phyloP scores from a whole-genome alignment of 2,329 filamentous ascomycete species.

The Colletotrichum cereale region DNA sequence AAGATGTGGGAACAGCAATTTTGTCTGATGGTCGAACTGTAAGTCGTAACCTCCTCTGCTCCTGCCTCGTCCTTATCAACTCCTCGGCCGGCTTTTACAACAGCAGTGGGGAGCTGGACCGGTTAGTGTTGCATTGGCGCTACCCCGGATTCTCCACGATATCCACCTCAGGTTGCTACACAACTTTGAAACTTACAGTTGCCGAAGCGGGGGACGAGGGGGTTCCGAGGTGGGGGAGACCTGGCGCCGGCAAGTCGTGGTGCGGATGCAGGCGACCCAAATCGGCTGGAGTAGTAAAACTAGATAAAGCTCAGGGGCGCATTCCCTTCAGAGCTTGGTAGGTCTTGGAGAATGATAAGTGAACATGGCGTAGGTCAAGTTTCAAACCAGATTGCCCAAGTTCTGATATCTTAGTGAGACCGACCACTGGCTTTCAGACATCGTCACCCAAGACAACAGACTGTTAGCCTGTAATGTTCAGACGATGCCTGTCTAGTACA shows the following conservation, averaged over 20 bases:
- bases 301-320: neutral
- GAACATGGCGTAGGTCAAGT: too few species aligned
- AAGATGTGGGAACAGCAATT: neutral
- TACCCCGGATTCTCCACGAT: constrained; percentile 31
- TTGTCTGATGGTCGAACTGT: neutral
- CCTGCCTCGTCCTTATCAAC: constrained; percentile 13
- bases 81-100: neutral
- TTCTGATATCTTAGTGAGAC: neutral
- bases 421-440: neutral
- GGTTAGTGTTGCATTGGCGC: neutral
- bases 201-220: constrained; percentile 38
- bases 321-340: neutral
- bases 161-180: constrained; percentile 20
- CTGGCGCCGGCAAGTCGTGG: constrained; percentile 1
- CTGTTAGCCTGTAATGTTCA: neutral
- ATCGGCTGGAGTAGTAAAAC: neutral
- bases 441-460: neutral
- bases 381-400: neutral
- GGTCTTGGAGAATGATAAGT: neutral
- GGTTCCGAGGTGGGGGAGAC: constrained; percentile 26
- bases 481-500: neutral
- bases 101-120: neutral
- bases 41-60: neutral
- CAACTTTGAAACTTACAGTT: constrained; percentile 8
- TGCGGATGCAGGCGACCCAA: neutral